Evolutionary conservation across 176 grass and related monocot genomes (phyloP).

Genomic region (Zoysia pacifica): DNA sequence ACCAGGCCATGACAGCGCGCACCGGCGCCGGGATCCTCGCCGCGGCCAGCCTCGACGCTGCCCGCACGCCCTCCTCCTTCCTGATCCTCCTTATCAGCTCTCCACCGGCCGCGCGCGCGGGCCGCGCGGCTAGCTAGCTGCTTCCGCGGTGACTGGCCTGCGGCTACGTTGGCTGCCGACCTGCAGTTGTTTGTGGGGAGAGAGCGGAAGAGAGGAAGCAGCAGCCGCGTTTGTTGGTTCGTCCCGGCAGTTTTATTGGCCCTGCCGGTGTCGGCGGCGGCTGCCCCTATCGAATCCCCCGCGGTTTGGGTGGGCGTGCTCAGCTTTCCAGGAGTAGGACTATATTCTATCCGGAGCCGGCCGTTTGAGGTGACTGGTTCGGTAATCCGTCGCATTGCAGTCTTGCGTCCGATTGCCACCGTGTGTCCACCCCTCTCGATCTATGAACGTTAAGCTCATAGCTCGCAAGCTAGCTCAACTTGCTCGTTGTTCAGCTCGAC

Average conservation of each 20-base stretch:
- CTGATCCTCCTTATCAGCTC: background rate
- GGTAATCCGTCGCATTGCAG: too few relatives aligned
- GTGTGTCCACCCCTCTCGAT: too few relatives aligned
- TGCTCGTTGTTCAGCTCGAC: too few relatives aligned
- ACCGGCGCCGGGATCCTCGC: constrained; percentile 60
- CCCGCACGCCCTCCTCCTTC: background rate
- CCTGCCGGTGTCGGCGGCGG: constrained; percentile 17
- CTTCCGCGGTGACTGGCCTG: too few relatives aligned
- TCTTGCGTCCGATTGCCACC: too few relatives aligned
- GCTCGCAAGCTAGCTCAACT: too few relatives aligned
- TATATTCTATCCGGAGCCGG: too few relatives aligned
- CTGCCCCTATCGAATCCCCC: background rate
- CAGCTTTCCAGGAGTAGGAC: background rate
- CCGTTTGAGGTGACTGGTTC: too few relatives aligned
- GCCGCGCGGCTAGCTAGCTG: too few relatives aligned
- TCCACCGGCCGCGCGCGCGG: background rate
- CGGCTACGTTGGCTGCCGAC: too few relatives aligned
- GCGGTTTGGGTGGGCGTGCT: constrained; percentile 12
- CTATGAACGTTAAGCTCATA: too few relatives aligned
- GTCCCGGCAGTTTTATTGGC: constrained; percentile 22
- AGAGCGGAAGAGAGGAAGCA: background rate
- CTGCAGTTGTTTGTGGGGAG: background rate
- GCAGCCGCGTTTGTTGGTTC: constrained; percentile 28
- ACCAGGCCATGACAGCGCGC: constrained; percentile 68
- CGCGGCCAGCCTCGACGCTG: constrained; percentile 43